Percentiles rank a stretch among this genome's conserved stretches.
Evolutionary conservation across 2,329 filamentous ascomycete genomes (phyloP).

Genomic region (Colletotrichum acutatum): DNA sequence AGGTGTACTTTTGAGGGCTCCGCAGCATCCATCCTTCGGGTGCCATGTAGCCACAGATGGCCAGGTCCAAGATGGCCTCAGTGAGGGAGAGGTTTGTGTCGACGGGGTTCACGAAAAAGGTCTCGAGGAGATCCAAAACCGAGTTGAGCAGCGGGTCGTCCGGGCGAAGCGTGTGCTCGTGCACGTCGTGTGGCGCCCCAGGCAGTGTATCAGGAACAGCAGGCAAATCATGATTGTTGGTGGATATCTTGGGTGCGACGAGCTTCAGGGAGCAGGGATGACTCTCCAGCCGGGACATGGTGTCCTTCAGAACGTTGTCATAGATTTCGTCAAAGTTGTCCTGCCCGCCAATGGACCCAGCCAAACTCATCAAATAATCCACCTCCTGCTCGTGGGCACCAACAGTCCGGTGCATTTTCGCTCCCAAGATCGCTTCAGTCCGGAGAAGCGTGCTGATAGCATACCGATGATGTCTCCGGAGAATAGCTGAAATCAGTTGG

Average conservation of each 20-base stretch:
- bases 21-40: constrained; percentile 92
- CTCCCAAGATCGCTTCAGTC: constrained; percentile 67
- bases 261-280: constrained; percentile 78
- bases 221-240: constrained; percentile 67
- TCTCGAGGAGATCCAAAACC: constrained; percentile 76
- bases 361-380: constrained; percentile 76
- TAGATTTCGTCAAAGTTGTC: constrained; percentile 80
- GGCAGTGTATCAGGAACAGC: constrained; percentile 66
- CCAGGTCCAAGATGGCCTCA: constrained; percentile 83
- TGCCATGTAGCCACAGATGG: constrained; percentile 84
- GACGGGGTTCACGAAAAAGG: constrained; percentile 89
- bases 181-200: constrained; percentile 69
- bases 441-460: constrained; percentile 81
- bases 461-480: constrained; percentile 89
- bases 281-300: constrained; percentile 73
- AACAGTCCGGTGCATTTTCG: constrained; percentile 70
- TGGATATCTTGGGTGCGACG: constrained; percentile 70
- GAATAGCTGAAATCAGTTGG: constrained; percentile 85
- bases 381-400: constrained; percentile 82
- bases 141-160: constrained; percentile 74
- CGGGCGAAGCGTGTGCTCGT: constrained; percentile 69
- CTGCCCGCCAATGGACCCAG: constrained; percentile 74
- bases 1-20: constrained; percentile 72
- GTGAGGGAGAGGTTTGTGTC: constrained; percentile 92
- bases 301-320: constrained; percentile 77